phyloP scores from a whole-genome alignment of 129 eudicot species.

The Centrapalus pauciflorus region DNA sequence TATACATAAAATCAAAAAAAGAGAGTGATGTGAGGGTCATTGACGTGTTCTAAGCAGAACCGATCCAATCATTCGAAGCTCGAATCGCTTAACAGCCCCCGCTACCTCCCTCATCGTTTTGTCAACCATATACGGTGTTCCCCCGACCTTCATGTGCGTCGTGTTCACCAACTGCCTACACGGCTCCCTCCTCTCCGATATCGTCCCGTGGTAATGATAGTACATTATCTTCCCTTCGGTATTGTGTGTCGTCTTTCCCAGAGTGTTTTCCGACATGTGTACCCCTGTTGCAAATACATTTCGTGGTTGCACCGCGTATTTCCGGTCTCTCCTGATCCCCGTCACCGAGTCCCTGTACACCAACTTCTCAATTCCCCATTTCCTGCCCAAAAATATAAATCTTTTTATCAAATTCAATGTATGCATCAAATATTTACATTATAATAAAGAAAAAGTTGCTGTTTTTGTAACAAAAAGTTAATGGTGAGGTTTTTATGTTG shows the following conservation, averaged over 20 bases:
- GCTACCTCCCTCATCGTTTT: constrained; percentile 49
- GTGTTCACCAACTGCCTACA: constrained; percentile 55
- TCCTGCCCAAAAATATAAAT: constrained; percentile 26
- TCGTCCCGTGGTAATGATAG: constrained; percentile 81
- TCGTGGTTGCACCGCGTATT: constrained; percentile 74
- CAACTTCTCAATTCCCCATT: constrained; percentile 93
- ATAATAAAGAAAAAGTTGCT: too few relatives aligned
- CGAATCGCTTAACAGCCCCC: constrained; percentile 46
- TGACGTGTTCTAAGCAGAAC: constrained; percentile 39
- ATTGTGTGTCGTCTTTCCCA: constrained; percentile 55
- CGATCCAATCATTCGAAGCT: constrained; percentile 46
- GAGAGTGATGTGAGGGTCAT: constrained; percentile 16
- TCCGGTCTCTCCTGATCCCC: constrained; percentile 69
- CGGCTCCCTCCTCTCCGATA: constrained; percentile 63
- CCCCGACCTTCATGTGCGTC: constrained; percentile 27
- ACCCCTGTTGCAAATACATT: constrained; percentile 77
- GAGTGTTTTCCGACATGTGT: constrained; percentile 71
- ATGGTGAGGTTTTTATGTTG: too few relatives aligned
- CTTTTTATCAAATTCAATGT: too few relatives aligned
- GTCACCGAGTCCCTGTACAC: constrained; percentile 47
- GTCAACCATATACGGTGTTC: constrained; percentile 40
- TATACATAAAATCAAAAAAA: constrained; percentile 22
- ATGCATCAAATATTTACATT: too few relatives aligned
- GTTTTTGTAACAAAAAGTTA: too few relatives aligned
- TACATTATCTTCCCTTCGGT: constrained; percentile 66